A percentile compares a stretch with the other conserved stretches of the same genome.
These are phyloP conservation scores for Apiotrichum brassicae DNA, from an alignment of 1,284 basidiomycete species.

Conservation along the genomic window DNA sequence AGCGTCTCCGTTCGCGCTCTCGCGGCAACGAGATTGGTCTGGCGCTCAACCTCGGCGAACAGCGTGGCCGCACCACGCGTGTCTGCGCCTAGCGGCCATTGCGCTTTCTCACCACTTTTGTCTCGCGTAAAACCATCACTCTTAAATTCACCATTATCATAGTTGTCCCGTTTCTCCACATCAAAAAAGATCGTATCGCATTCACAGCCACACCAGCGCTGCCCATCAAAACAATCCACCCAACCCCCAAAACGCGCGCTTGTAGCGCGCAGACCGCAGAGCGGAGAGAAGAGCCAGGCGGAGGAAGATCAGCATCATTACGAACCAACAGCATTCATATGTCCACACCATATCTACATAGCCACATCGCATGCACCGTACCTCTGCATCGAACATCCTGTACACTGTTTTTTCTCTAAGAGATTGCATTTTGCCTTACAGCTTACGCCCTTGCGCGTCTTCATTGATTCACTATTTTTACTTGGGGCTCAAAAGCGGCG, in stretches of 20 bases:
- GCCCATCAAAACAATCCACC: not conserved
- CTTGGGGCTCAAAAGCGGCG: too few relatives aligned
- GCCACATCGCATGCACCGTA: not conserved
- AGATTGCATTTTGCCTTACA: too few relatives aligned
- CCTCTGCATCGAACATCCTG: not conserved
- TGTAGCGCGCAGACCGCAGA: not conserved
- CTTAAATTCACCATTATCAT: too few relatives aligned
- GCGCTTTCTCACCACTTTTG: not conserved
- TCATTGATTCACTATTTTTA: too few relatives aligned
- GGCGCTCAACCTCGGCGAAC: slow-evolving; percentile 8
- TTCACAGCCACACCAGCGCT: not conserved
- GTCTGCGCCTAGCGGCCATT: slow-evolving; percentile 1
- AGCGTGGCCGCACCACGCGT: slow-evolving; percentile 8
- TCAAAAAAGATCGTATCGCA: not conserved
- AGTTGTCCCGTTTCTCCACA: too few relatives aligned
- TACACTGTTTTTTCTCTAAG: not conserved
- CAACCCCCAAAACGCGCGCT: not conserved
- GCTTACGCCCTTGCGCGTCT: too few relatives aligned
- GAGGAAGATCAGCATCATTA: not conserved
- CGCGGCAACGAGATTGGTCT: slow-evolving; percentile 7
- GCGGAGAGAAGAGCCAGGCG: not conserved
- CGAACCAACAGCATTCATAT: not conserved
- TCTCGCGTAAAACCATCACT: not conserved
- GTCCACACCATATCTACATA: not conserved
- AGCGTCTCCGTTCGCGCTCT: slow-evolving; percentile 7